Percentiles rank a stretch among this genome's conserved stretches.
These are phyloP conservation scores for Neurospora sp. DNA, from an alignment of 2,329 filamentous ascomycete genomes.

Conservation along the genomic window DNA sequence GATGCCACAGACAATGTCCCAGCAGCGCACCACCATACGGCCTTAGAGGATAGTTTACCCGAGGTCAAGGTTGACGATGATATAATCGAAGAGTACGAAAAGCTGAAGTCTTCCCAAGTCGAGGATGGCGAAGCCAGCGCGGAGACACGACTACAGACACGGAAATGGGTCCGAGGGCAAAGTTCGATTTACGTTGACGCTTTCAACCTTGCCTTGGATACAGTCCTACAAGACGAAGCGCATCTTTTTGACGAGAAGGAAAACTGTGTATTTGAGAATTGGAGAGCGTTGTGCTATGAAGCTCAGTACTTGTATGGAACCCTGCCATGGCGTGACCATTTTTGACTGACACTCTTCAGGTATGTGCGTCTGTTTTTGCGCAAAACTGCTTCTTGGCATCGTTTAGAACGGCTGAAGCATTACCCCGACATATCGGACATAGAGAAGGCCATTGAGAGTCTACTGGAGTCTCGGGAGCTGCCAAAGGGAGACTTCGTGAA, in stretches of 20 bases:
- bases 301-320: conserved; percentile 72
- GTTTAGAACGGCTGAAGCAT: conserved; percentile 67
- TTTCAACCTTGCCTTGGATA: conserved; percentile 85
- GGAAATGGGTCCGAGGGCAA: conserved; percentile 62
- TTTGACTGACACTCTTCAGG: conserved; percentile 32
- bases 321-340: neutral
- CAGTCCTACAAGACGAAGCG: conserved; percentile 77
- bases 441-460: conserved; percentile 48
- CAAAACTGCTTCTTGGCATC: conserved; percentile 87
- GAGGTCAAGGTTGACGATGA: conserved; percentile 55
- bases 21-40: conserved; percentile 35
- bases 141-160: conserved; percentile 37
- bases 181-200: conserved; percentile 96
- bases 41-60: conserved; percentile 63
- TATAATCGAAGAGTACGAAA: conserved; percentile 72
- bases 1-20: neutral
- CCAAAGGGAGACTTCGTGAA: conserved; percentile 27
- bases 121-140: conserved; percentile 32
- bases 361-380: conserved; percentile 89
- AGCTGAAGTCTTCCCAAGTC: conserved; percentile 47
- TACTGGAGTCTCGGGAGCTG: conserved; percentile 51
- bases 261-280: conserved; percentile 63
- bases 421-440: conserved; percentile 74
- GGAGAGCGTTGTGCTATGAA: conserved; percentile 68
- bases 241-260: conserved; percentile 81